Percentiles rank a stretch among this genome's conserved stretches.
These are phyloP conservation scores for Daldinia grandis DNA, from an alignment of 495 filamentous ascomycete species.

Conservation along the genomic window DNA sequence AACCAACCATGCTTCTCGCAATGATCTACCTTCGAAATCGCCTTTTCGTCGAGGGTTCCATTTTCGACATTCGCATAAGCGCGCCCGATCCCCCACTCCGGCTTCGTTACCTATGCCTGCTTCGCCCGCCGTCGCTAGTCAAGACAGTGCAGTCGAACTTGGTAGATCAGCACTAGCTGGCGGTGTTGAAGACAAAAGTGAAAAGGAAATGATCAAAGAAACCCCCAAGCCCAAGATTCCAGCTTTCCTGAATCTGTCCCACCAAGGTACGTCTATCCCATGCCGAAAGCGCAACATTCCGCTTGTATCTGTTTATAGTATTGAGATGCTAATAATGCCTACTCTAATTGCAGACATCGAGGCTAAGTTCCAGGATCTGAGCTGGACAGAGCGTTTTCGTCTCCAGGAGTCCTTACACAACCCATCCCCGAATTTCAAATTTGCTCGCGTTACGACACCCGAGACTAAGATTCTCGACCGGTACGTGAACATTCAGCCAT, in stretches of 20 bases:
- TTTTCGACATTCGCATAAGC: constrained; percentile 46
- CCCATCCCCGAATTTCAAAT: constrained; percentile 62
- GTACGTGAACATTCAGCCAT: constrained; percentile 87
- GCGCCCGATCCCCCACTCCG: constrained; percentile 53
- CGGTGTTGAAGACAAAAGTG: constrained; percentile 36
- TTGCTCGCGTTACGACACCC: constrained; percentile 59
- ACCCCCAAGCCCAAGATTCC: constrained; percentile 50
- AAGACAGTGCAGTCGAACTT: constrained; percentile 36
- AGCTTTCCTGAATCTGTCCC: constrained; percentile 52
- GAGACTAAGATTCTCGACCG: constrained; percentile 71
- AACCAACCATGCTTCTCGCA: constrained; percentile 6
- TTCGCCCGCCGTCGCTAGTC: constrained; percentile 34
- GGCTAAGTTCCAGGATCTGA: constrained; percentile 66
- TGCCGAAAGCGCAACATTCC: not conserved
- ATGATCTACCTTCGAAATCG: constrained; percentile 30
- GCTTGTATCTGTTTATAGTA: not conserved
- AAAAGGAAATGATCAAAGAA: constrained; percentile 7
- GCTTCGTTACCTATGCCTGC: constrained; percentile 44
- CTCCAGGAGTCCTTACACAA: constrained; percentile 53
- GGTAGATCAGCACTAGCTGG: constrained; percentile 42
- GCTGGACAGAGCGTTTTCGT: constrained; percentile 68
- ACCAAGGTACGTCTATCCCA: constrained; percentile 41
- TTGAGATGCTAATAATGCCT: constrained; percentile 20
- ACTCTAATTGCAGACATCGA: constrained; percentile 53
- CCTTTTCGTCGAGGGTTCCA: constrained; percentile 39